Conservation (phyloP, 352 stramenopile species). For the Halophytophthora polymorphica region DNA sequence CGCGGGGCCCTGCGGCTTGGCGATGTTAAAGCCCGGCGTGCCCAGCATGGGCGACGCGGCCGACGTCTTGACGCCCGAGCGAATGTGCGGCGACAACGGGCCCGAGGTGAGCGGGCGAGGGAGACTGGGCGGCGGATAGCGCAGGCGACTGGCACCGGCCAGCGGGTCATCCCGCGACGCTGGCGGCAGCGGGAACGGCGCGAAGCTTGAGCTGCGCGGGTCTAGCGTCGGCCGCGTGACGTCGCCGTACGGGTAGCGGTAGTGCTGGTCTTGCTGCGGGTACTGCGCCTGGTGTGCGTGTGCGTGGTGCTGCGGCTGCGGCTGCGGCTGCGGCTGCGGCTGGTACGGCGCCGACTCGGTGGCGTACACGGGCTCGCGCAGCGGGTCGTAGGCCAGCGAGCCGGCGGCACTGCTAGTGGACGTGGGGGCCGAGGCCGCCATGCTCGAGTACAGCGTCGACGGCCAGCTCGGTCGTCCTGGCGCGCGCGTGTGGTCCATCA, state of each 20-base stretch:
- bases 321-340: not conserved
- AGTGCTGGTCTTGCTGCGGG: conserved; percentile 18
- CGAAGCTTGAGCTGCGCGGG: conserved; percentile 12
- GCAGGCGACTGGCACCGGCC: conserved; percentile 8
- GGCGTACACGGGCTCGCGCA: conserved; percentile 15
- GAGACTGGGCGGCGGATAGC: conserved; percentile 20
- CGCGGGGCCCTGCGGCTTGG: conserved; percentile 2
- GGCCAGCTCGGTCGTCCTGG: conserved; percentile 27
- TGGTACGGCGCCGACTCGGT: conserved; percentile 11
- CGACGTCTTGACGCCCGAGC: conserved; percentile 12
- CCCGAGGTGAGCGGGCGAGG: conserved; percentile 16
- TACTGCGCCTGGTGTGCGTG: conserved; percentile 5
- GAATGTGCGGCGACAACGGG: conserved; percentile 16
- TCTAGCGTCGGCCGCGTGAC: conserved; percentile 6
- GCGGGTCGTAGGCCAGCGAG: conserved; percentile 14
- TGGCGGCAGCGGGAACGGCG: conserved; percentile 19
- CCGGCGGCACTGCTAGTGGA: conserved; percentile 1
- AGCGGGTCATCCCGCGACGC: conserved; percentile 8
- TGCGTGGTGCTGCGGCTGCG: conserved; percentile 7
- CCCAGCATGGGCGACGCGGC: not conserved
- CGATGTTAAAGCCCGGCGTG: conserved; percentile 12
- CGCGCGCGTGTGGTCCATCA: conserved; percentile 27
- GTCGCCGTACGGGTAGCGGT: conserved; percentile 20
- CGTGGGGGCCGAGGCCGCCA: not conserved
- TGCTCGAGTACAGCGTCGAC: conserved; percentile 18